phyloP scores from a whole-genome alignment of 345 rosid species.

The Moricandia arvensis region DNA sequence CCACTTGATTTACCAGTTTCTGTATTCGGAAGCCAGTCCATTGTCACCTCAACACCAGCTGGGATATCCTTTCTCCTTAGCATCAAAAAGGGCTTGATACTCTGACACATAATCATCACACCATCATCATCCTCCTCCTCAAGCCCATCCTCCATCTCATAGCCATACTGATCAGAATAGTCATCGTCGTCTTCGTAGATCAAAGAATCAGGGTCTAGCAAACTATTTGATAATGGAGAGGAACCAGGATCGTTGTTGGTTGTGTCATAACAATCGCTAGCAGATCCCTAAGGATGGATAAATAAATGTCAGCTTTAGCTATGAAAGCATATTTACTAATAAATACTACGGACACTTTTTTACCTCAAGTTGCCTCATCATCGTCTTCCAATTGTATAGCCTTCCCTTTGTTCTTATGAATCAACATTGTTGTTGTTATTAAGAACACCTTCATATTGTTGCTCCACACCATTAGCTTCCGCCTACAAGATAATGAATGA shows the following conservation, averaged over 20 bases:
- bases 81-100: conserved; percentile 72
- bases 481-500: conserved; percentile 41
- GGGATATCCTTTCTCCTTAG: conserved; percentile 60
- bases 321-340: background rate
- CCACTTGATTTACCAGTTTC: conserved; percentile 5
- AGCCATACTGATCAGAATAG: conserved; percentile 23
- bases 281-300: conserved; percentile 42
- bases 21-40: conserved; percentile 58
- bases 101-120: conserved; percentile 43
- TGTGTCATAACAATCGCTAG: conserved; percentile 20
- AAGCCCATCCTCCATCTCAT: conserved; percentile 35
- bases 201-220: conserved; percentile 42
- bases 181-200: conserved; percentile 35
- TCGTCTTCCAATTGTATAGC: conserved; percentile 36
- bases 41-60: conserved; percentile 71
- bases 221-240: conserved; percentile 40
- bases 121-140: conserved; percentile 35
- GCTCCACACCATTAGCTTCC: conserved; percentile 39
- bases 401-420: conserved; percentile 63
- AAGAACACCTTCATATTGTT: conserved; percentile 24
- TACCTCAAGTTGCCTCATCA: background rate
- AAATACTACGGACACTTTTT: background rate
- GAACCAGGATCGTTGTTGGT: conserved; percentile 21
- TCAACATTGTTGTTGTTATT: conserved; percentile 41
- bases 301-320: background rate